Evolutionary conservation across 768 basidiomycete species (phyloP).

Genomic region (Lactarius psammicola): DNA sequence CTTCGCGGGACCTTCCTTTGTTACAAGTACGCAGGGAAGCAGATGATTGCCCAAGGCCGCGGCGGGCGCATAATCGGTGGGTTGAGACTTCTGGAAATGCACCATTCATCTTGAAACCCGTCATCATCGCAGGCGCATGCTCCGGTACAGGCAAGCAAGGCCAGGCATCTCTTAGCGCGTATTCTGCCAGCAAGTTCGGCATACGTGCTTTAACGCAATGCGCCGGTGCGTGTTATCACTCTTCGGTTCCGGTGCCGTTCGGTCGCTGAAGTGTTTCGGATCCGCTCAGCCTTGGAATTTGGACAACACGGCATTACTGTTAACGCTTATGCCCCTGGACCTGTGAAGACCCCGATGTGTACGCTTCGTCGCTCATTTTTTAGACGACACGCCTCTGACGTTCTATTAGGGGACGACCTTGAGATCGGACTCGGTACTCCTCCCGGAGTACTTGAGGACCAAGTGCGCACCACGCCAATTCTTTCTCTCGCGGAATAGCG

Average conservation of each 20-base stretch:
- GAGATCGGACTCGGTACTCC: slow-evolving; percentile 10
- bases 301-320: slow-evolving; percentile 30
- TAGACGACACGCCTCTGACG: background rate
- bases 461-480: slow-evolving; percentile 5
- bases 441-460: slow-evolving; percentile 20
- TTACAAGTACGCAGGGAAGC: slow-evolving; percentile 31
- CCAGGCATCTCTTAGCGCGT: slow-evolving; percentile 29
- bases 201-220: slow-evolving; percentile 35
- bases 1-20: slow-evolving; percentile 29
- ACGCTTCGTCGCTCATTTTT: background rate
- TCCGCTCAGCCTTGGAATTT: slow-evolving; percentile 27
- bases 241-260: background rate
- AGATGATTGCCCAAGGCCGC: slow-evolving; percentile 32
- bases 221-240: slow-evolving; percentile 20
- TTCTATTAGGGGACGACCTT: slow-evolving; percentile 18
- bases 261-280: background rate
- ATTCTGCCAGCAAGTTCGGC: slow-evolving; percentile 37
- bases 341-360: slow-evolving; percentile 29
- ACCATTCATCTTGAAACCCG: background rate
- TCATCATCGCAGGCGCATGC: slow-evolving; percentile 24
- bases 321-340: slow-evolving; percentile 31
- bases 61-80: slow-evolving; percentile 32
- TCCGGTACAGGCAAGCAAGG: slow-evolving; percentile 12
- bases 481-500: no score
- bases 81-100: background rate